These are phyloP conservation scores for Candida nanaspora DNA, from an alignment of 805 yeast species.

Conservation along the genomic window DNA sequence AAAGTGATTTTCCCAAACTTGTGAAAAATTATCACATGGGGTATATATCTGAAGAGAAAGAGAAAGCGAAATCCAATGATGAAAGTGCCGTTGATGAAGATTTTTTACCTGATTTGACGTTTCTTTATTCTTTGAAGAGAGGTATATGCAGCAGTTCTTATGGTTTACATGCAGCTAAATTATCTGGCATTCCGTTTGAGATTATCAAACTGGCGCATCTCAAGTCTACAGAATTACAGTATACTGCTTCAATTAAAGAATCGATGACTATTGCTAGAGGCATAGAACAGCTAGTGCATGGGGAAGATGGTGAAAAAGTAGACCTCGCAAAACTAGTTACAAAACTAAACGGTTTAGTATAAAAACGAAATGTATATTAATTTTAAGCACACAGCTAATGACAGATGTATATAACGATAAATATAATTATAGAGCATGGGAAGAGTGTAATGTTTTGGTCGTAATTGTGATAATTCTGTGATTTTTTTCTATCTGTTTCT, in stretches of 20 bases:
- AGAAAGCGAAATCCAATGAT: constrained; percentile 8
- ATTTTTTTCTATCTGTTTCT: neutral
- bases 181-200: constrained; percentile 53
- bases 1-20: constrained; percentile 26
- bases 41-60: constrained; percentile 26
- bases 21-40: constrained; percentile 72
- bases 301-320: neutral
- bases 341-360: neutral
- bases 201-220: constrained; percentile 39
- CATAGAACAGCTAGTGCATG: neutral
- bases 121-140: constrained; percentile 41
- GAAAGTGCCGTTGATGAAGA: constrained; percentile 11
- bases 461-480: neutral
- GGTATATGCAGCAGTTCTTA: constrained; percentile 60
- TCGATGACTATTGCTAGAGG: neutral
- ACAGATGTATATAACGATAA: no score
- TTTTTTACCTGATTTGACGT: constrained; percentile 32
- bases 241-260: neutral
- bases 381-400: no score
- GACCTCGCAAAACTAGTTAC: no score
- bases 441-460: no score
- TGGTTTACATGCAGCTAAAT: constrained; percentile 78
- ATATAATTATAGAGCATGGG: no score
- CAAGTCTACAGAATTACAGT: constrained; percentile 24
- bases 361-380: neutral